Evolutionary conservation across 139 green algal genomes (phyloP).

Genomic region (Closterium sp.): DNA sequence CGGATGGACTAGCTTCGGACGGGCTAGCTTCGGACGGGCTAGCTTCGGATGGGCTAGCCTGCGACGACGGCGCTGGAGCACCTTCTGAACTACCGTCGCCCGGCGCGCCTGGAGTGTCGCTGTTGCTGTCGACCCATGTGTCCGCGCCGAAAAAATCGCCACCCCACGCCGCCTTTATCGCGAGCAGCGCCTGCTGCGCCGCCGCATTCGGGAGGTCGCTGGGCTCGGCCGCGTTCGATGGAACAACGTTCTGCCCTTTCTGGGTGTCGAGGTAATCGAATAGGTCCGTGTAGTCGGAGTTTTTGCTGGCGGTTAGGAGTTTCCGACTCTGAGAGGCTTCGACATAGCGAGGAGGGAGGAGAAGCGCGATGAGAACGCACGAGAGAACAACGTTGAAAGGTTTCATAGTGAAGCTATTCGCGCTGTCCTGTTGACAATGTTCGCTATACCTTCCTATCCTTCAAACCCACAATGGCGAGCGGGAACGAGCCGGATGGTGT

Average conservation of each 20-base stretch:
- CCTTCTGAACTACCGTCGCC: not conserved
- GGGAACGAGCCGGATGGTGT: too few relatives aligned
- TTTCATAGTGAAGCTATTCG: not conserved
- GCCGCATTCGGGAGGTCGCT: not conserved
- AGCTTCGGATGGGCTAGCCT: not conserved
- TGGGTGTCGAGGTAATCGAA: not conserved
- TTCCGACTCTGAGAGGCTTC: not conserved
- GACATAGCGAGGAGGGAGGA: not conserved
- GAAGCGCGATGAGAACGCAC: not conserved
- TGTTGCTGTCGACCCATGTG: not conserved
- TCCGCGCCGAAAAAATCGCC: not conserved
- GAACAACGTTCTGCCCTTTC: not conserved
- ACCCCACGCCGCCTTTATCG: not conserved
- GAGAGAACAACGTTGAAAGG: not conserved
- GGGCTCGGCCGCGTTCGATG: not conserved
- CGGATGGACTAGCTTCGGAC: not conserved
- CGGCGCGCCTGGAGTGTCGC: too few relatives aligned
- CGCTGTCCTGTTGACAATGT: too few relatives aligned
- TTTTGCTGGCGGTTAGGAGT: not conserved
- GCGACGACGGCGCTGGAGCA: too few relatives aligned
- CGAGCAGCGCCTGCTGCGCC: not conserved
- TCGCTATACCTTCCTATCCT: too few relatives aligned
- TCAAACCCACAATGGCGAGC: too few relatives aligned
- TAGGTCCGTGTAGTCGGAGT: not conserved
- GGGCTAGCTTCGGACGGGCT: not conserved